Percentiles rank a stretch among this genome's conserved stretches.
Conservation (phyloP, 176 grass and related monocot species). For the Ampelocalamus luodianensis region DNA sequence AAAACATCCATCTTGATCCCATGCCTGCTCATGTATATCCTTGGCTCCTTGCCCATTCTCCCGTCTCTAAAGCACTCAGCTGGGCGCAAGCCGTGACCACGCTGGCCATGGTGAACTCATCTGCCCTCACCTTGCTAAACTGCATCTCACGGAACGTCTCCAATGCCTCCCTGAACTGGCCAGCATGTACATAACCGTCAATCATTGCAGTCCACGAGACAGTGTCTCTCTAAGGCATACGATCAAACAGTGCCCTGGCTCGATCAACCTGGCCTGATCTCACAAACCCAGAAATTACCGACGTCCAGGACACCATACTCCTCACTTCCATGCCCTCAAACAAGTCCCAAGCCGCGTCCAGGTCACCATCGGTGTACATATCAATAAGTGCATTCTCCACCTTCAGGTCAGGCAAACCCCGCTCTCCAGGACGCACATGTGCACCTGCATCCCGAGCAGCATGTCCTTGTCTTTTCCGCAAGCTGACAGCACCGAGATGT, state of each 20-base stretch:
- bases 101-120: conserved; percentile 80
- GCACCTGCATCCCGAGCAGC: conserved; percentile 66
- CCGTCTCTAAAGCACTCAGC: conserved; percentile 79
- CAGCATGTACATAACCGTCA: conserved; percentile 56
- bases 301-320: conserved; percentile 75
- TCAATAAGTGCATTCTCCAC: conserved; percentile 67
- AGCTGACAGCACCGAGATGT: conserved; percentile 68
- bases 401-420: conserved; percentile 58
- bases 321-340: conserved; percentile 59
- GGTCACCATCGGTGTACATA: conserved; percentile 66
- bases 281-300: conserved; percentile 54
- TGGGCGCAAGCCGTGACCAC: conserved; percentile 78
- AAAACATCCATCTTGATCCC: conserved; percentile 67
- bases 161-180: conserved; percentile 61
- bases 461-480: conserved; percentile 52
- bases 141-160: conserved; percentile 75
- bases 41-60: conserved; percentile 73
- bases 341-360: conserved; percentile 59
- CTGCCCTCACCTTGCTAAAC: conserved; percentile 40
- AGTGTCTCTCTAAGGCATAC: conserved; percentile 65
- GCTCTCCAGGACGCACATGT: conserved; percentile 39
- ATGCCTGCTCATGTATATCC: conserved; percentile 69
- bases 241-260: conserved; percentile 62
- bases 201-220: conserved; percentile 87
- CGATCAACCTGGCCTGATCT: conserved; percentile 54